Percentiles rank a stretch among this genome's conserved stretches.
Conservation (phyloP, 2,329 filamentous ascomycete species). For the Tolypocladium endophyticum region DNA sequence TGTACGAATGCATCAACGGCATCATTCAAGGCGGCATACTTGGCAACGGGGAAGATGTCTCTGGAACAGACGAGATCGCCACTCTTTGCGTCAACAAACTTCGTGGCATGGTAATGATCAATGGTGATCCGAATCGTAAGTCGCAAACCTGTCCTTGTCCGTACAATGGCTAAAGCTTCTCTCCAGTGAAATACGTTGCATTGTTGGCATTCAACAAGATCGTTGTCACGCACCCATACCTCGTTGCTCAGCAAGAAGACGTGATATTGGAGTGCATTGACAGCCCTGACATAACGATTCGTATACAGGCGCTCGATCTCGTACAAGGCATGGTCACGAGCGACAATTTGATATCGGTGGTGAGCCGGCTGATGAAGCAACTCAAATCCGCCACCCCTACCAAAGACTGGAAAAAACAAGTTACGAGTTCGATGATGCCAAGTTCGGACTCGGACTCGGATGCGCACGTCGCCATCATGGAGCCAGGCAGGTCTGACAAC, state of each 20-base stretch:
- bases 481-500: slow-evolving; percentile 20
- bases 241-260: slow-evolving; percentile 88
- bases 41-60: slow-evolving; percentile 66
- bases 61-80: slow-evolving; percentile 84
- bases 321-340: slow-evolving; percentile 88
- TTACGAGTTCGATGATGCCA: slow-evolving; percentile 33
- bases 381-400: slow-evolving; percentile 55
- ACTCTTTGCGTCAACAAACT: slow-evolving; percentile 86
- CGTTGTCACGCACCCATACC: slow-evolving; percentile 72
- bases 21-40: slow-evolving; percentile 96
- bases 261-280: slow-evolving; percentile 96
- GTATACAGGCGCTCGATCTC: slow-evolving; percentile 82
- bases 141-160: slow-evolving; percentile 6
- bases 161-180: background rate
- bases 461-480: slow-evolving; percentile 30
- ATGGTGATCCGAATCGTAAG: slow-evolving; percentile 87
- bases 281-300: slow-evolving; percentile 90
- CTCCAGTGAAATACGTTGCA: slow-evolving; percentile 87
- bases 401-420: slow-evolving; percentile 31
- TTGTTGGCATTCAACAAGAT: slow-evolving; percentile 93
- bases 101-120: slow-evolving; percentile 84
- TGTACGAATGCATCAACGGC: slow-evolving; percentile 97
- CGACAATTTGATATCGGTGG: slow-evolving; percentile 74
- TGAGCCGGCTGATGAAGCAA: slow-evolving; percentile 80
- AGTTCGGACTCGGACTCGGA: slow-evolving; percentile 40